Evolutionary conservation across 2,329 filamentous ascomycete genomes (phyloP).

Genomic region (Lizonia empirigonia): DNA sequence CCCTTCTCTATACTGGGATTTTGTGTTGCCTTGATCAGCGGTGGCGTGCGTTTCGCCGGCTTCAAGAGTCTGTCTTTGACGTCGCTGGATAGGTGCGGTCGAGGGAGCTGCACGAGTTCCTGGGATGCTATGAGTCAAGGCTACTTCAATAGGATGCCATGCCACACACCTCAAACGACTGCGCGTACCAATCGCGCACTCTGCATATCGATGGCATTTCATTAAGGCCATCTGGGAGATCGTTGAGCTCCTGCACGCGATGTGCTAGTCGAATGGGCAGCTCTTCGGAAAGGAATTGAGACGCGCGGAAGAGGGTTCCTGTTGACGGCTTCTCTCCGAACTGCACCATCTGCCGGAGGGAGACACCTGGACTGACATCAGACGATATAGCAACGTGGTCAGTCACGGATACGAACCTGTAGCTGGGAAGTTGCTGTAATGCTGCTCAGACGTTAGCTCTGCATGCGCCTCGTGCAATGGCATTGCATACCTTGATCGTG

Average conservation of each 20-base stretch:
- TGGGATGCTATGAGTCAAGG: constrained; percentile 52
- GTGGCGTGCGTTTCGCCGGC: constrained; percentile 64
- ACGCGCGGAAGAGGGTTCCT: constrained; percentile 94
- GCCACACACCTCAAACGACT: constrained; percentile 88
- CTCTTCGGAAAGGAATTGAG: constrained; percentile 97
- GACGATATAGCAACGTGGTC: constrained; percentile 8
- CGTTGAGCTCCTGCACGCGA: constrained; percentile 90
- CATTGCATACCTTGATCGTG: constrained; percentile 71
- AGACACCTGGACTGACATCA: constrained; percentile 53
- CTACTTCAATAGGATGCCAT: constrained; percentile 9
- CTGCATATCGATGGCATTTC: constrained; percentile 97
- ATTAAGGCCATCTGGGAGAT: constrained; percentile 91
- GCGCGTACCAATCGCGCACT: constrained; percentile 98
- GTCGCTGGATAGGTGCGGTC: constrained; percentile 76
- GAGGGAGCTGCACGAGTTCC: constrained; percentile 89
- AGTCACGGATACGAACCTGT: constrained; percentile 91
- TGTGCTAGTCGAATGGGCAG: constrained; percentile 95
- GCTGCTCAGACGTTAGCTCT: constrained; percentile 49
- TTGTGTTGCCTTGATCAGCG: constrained; percentile 78
- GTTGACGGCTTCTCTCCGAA: constrained; percentile 92
- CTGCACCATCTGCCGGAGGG: constrained; percentile 97
- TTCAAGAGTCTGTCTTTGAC: constrained; percentile 79
- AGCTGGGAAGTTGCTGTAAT: constrained; percentile 95
- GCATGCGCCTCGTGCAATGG: constrained; percentile 3
- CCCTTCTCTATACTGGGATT: constrained; percentile 89